A percentile compares a stretch with the other conserved stretches of the same genome.
These are phyloP conservation scores for Fusarium sp. DNA, from an alignment of 2,329 filamentous ascomycete species.

Conservation along the genomic window DNA sequence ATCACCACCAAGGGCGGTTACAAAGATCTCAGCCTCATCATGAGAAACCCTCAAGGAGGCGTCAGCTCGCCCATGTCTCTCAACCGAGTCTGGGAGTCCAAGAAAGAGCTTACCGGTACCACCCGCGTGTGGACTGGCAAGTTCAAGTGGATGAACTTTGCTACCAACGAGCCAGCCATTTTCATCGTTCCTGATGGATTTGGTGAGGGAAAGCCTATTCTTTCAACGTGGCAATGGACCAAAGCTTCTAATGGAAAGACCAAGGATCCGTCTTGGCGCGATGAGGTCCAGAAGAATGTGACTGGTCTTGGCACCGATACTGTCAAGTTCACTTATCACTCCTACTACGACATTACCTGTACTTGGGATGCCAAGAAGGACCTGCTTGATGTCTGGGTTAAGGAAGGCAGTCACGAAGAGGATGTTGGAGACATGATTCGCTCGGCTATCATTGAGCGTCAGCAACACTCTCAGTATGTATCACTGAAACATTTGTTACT, in stretches of 20 bases:
- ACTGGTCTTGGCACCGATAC: background rate
- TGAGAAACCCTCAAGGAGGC: slow-evolving; percentile 13
- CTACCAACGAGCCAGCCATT: slow-evolving; percentile 29
- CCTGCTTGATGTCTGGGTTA: slow-evolving; percentile 16
- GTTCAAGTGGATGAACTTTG: slow-evolving; percentile 29
- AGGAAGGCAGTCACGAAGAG: background rate
- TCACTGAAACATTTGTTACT: fast-evolving
- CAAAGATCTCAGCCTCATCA: slow-evolving; percentile 21
- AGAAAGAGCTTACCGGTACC: slow-evolving; percentile 7
- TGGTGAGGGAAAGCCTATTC: slow-evolving; percentile 34
- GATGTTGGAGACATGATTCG: slow-evolving; percentile 13
- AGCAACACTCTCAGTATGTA: slow-evolving; percentile 24
- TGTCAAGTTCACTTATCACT: slow-evolving; percentile 26
- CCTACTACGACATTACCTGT: slow-evolving; percentile 19
- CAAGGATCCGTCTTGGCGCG: slow-evolving; percentile 18
- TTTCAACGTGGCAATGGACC: slow-evolving; percentile 39
- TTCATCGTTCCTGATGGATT: slow-evolving; percentile 41
- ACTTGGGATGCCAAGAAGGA: slow-evolving; percentile 19
- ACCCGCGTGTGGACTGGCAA: slow-evolving; percentile 41
- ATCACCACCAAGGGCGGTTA: slow-evolving; percentile 30
- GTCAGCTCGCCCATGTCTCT: slow-evolving; percentile 1
- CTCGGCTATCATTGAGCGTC: slow-evolving; percentile 18
- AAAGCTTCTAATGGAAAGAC: slow-evolving; percentile 4
- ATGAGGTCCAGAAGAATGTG: background rate
- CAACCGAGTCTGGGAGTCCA: slow-evolving; percentile 26